Base-by-base conservation (phyloP, 2,329 filamentous ascomycete species). In the Arthroderma uncinatum region DNA sequence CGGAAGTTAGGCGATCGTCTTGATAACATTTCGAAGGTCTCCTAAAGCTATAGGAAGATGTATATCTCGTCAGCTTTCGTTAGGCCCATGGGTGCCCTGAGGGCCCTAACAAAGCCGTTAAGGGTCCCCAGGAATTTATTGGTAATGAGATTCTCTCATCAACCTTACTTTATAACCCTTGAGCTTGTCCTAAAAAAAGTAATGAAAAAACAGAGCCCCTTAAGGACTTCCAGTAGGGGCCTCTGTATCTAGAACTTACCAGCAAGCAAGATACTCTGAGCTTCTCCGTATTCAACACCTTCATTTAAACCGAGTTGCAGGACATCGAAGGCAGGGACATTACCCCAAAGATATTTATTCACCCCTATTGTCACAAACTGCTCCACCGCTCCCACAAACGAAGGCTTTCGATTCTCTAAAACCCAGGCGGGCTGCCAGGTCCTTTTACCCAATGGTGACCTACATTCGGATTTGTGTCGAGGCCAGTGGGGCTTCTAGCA, bases 21-120 rank as follows among this genome's bases (percentile, higher is more conserved):
- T 72, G 56, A 78, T 57, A 2, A 75, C 62, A 57, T 78, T 77
- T 40, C 75, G 65, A 4, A 72, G 56, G 58, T 78, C 74, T 5
- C 73, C 75, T 8, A 75, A 78, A 3, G 73, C 76, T 76, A 54
- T 28, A 62, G 57, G 12, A 9, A 54, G n/a, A n/a, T n/a, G n/a
- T n/a, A n/a, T n/a, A n/a, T n/a, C n/a, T n/a, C n/a, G n/a, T n/a
- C n/a, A n/a, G n/a, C n/a, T n/a, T n/a, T n/a, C n/a, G n/a, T n/a
- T n/a, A n/a, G n/a, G n/a, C n/a, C n/a, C n/a, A n/a, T n/a, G n/a
- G n/a, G n/a, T n/a, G n/a, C n/a, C n/a, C n/a, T n/a, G n/a, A n/a
- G n/a, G n/a, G n/a, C n/a, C n/a, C n/a, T n/a, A n/a, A n/a, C n/a
- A n/a, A n/a, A n/a, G n/a, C n/a, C n/a, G n/a, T n/a, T n/a, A n/a